Conservation (phyloP, 495 filamentous ascomycete genomes). For the Durotheca rogersii region DNA sequence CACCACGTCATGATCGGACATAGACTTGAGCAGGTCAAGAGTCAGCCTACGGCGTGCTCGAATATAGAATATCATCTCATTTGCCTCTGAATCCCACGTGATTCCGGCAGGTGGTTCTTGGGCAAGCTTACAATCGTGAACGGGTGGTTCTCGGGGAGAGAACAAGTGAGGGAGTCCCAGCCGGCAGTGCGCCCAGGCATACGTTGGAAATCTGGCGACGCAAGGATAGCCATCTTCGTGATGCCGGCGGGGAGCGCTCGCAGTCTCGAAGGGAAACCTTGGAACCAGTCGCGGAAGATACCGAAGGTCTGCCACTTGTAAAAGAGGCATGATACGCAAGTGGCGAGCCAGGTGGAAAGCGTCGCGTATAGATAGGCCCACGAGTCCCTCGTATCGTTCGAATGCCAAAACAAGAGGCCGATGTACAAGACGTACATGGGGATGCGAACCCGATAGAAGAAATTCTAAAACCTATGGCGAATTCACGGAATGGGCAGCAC, state of each 20-base stretch:
- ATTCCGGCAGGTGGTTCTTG: conserved; percentile 31
- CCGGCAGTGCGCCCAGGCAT: conserved; percentile 73
- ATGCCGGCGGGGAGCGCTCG: conserved; percentile 69
- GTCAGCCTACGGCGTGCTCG: conserved; percentile 24
- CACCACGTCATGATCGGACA: conserved; percentile 11
- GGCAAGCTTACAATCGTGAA: conserved; percentile 75
- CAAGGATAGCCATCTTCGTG: conserved; percentile 68
- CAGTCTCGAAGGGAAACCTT: conserved; percentile 66
- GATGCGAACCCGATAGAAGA: conserved; percentile 68
- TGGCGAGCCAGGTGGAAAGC: conserved; percentile 62
- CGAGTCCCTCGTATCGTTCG: conserved; percentile 69
- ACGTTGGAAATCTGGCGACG: conserved; percentile 64
- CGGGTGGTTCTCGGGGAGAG: conserved; percentile 68
- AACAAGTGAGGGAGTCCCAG: conserved; percentile 68
- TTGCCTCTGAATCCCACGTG: conserved; percentile 4
- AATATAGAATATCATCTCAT: conserved; percentile 26
- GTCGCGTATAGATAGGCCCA: conserved; percentile 77
- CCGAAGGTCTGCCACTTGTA: conserved; percentile 66
- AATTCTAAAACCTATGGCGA: conserved; percentile 56
- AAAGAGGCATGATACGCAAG: conserved; percentile 53
- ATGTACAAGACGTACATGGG: conserved; percentile 66
- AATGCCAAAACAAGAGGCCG: conserved; percentile 78
- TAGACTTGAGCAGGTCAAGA: conserved; percentile 19
- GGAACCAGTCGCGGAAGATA: conserved; percentile 50
- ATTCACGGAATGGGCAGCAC: conserved; percentile 38